Evolutionary conservation across 306 rosid species (phyloP).

Genomic region (Aeschynomene evenia): DNA sequence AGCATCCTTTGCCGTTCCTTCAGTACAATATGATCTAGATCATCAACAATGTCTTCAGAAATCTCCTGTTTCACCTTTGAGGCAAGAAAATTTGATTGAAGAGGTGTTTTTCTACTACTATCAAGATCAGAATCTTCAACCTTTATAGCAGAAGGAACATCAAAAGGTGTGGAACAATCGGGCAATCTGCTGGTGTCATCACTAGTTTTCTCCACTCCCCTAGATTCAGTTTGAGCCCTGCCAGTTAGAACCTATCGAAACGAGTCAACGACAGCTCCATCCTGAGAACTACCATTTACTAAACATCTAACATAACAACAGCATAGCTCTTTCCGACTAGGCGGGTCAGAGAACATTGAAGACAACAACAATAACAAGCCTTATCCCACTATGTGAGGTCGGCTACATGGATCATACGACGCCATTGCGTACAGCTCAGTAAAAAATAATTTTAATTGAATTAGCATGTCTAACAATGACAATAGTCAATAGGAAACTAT

Average conservation of each 20-base stretch:
- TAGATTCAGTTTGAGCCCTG: conserved; percentile 27
- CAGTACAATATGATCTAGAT: conserved; percentile 60
- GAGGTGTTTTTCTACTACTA: conserved; percentile 32
- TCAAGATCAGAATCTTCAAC: conserved; percentile 42
- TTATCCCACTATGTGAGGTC: no score
- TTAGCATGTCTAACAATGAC: no score
- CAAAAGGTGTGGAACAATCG: conserved; percentile 17
- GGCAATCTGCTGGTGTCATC: conserved; percentile 23
- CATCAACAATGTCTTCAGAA: conserved; percentile 41
- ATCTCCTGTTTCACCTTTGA: conserved; percentile 45
- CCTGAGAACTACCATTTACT: conserved; percentile 25
- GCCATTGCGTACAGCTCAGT: no score
- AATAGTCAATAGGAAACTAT: neutral
- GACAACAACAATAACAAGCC: no score
- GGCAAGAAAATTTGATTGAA: conserved; percentile 35
- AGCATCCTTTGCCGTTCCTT: conserved; percentile 70
- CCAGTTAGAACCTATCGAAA: conserved; percentile 27
- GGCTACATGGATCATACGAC: no score
- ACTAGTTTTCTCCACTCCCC: conserved; percentile 26
- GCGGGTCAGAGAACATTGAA: neutral
- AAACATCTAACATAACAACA: conserved; percentile 11
- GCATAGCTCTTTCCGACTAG: neutral
- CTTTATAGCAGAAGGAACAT: conserved; percentile 39
- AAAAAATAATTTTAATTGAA: neutral
- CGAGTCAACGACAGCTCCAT: conserved; percentile 23